Evolutionary conservation across 345 rosid species (phyloP), one percentile per base, ranked within the genome.

Genomic region (Rhizophora apiculata): DNA sequence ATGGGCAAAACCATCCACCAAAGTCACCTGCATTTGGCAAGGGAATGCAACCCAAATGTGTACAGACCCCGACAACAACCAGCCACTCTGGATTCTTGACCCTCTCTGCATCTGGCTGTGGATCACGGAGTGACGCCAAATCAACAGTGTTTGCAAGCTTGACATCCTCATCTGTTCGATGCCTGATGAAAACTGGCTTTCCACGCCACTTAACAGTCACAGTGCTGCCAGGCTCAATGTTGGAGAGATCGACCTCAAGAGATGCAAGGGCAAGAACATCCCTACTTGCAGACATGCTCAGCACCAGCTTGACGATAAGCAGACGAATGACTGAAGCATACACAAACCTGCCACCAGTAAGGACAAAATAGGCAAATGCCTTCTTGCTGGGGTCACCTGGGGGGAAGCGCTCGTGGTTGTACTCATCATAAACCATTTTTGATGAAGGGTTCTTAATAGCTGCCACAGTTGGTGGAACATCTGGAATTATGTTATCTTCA

Each of bases 131-230:
- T 26, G 97, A 81, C 69, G 79, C 86, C 31, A 93, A 1, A 72
- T 93, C 90, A 62, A 93, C 93, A 31, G 86, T 93, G 75, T 93
- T 93, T 6, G 98, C 98, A 29, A 88, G 75, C 75, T 91, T 84
- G 62, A 91, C 82, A 62, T 91, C 97, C 7, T 93, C 98, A 2
- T 91, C 97, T 29, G 98, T 93, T 68, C 98, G 85, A 64, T 89
- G 78, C 78, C 97, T 84, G 83, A 93, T 93, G 78, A 91, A 93
- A 34, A 93, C 98, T 0, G 98, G 98, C 84, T 93, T 93, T 22
- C 98, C 98, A 67, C 96, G 94, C 98, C 96, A 93, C 89, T 93
- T 93, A 16, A 93, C 96, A 7, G 98, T 93, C 39, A 93, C 92
- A 8, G 98, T 93, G 57, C 81, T 74, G 54, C 98, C 97, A 0